A percentile compares a stretch with the other conserved stretches of the same genome.
Evolutionary conservation across 495 filamentous ascomycete genomes (phyloP).

Genomic region (Penicillium crystallinum): DNA sequence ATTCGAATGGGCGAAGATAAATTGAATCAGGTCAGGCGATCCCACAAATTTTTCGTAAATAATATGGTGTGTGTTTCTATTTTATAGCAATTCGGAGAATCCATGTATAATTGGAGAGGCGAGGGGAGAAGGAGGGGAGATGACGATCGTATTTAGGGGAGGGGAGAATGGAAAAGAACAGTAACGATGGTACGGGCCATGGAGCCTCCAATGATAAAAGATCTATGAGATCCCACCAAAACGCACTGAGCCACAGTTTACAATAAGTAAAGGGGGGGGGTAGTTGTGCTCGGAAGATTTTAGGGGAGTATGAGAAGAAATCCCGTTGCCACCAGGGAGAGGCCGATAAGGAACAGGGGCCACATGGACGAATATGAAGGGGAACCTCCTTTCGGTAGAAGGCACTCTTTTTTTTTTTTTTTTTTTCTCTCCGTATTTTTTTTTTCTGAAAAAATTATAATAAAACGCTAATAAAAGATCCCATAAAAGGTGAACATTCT

Average conservation of each 20-base stretch:
- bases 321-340: constrained; percentile 19
- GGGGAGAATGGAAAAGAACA: constrained; percentile 15
- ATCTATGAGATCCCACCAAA: constrained; percentile 3
- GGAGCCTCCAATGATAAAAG: constrained; percentile 22
- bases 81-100: constrained; percentile 12
- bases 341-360: constrained; percentile 20
- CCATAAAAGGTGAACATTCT: not conserved
- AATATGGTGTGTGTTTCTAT: constrained; percentile 3
- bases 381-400: not conserved
- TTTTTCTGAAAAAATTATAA: not conserved
- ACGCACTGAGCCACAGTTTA: constrained; percentile 22
- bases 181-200: constrained; percentile 23
- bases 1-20: not conserved
- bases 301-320: constrained; percentile 7
- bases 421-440: too few relatives aligned
- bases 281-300: constrained; percentile 18
- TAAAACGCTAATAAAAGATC: not conserved
- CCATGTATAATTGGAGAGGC: constrained; percentile 14
- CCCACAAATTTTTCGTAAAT: not conserved
- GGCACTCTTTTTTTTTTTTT: too few relatives aligned
- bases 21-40: not conserved
- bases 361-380: constrained; percentile 13
- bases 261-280: not conserved
- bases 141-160: constrained; percentile 16
- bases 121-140: constrained; percentile 25